These are phyloP conservation scores for Flaveria ramosissima DNA, from an alignment of 129 eudicot species.

Conservation along the genomic window DNA sequence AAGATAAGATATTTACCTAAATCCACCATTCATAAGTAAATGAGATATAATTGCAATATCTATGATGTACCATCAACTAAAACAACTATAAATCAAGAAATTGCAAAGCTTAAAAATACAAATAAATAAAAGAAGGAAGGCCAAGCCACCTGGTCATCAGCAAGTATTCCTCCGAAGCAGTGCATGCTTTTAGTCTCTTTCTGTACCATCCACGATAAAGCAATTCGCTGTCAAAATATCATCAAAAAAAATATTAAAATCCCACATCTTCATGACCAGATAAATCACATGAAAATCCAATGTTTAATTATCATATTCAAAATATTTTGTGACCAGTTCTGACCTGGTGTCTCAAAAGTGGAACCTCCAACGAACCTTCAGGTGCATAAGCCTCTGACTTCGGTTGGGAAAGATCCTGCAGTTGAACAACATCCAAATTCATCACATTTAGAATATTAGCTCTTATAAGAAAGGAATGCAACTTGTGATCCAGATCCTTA, in stretches of 20 bases:
- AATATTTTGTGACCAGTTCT: slow-evolving; percentile 8
- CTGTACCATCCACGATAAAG: slow-evolving; percentile 95
- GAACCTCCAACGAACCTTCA: slow-evolving; percentile 70
- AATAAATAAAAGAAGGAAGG: background rate
- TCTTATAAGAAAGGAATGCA: background rate
- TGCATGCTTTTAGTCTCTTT: slow-evolving; percentile 69
- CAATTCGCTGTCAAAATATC: slow-evolving; percentile 72
- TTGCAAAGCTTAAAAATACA: background rate
- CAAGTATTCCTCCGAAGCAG: slow-evolving; percentile 97
- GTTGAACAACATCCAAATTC: slow-evolving; percentile 10
- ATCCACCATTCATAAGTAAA: background rate
- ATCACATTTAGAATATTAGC: slow-evolving; percentile 16
- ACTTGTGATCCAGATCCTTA: slow-evolving; percentile 19
- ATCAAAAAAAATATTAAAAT: slow-evolving; percentile 22
- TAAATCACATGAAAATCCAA: slow-evolving; percentile 6
- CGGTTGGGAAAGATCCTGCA: slow-evolving; percentile 94
- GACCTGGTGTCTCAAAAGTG: slow-evolving; percentile 92
- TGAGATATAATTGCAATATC: background rate
- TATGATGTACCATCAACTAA: slow-evolving; percentile 8
- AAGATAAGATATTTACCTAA: background rate
- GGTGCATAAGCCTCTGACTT: slow-evolving; percentile 75
- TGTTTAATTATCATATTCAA: background rate
- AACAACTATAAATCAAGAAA: background rate
- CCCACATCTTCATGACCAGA: slow-evolving; percentile 3
- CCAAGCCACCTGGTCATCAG: slow-evolving; percentile 93